Conservation (phyloP, 129 eudicot species). For the Calendula officinalis region DNA sequence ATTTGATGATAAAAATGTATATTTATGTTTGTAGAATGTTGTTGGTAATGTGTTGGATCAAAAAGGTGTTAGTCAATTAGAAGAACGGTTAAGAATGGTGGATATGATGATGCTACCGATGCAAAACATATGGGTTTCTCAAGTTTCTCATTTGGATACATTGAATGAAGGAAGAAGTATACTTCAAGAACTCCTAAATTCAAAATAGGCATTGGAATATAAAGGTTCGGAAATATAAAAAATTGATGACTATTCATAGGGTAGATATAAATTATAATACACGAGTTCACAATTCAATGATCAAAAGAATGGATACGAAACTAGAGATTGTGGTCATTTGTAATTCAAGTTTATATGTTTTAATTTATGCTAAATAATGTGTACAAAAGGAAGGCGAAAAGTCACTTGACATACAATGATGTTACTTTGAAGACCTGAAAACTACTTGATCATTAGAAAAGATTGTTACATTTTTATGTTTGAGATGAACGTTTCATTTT, state of each 20-base stretch:
- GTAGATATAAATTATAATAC: neutral
- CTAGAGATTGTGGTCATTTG: neutral
- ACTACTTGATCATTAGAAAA: neutral
- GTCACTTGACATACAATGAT: neutral
- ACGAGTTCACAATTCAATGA: neutral
- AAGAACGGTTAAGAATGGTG: constrained; percentile 36
- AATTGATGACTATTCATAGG: no score
- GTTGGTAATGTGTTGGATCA: constrained; percentile 53
- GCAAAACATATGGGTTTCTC: constrained; percentile 65
- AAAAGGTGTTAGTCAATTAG: constrained; percentile 30
- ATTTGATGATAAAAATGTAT: neutral
- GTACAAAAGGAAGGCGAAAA: constrained; percentile 4
- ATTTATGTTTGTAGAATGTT: constrained; percentile 45
- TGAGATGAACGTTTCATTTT: constrained; percentile 51
- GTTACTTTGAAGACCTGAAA: neutral
- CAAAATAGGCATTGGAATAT: neutral
- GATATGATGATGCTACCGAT: constrained; percentile 49
- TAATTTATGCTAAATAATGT: constrained; percentile 2
- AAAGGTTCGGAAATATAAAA: no score
- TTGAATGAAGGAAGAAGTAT: constrained; percentile 58
- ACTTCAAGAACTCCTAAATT: constrained; percentile 37
- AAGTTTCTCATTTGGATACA: constrained; percentile 45
- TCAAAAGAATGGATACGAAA: neutral
- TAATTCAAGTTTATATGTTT: constrained; percentile 9
- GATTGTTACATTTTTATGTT: constrained; percentile 4